Evolutionary conservation across 495 filamentous ascomycete species (phyloP).

Genomic region (Penicillium malachiteum): DNA sequence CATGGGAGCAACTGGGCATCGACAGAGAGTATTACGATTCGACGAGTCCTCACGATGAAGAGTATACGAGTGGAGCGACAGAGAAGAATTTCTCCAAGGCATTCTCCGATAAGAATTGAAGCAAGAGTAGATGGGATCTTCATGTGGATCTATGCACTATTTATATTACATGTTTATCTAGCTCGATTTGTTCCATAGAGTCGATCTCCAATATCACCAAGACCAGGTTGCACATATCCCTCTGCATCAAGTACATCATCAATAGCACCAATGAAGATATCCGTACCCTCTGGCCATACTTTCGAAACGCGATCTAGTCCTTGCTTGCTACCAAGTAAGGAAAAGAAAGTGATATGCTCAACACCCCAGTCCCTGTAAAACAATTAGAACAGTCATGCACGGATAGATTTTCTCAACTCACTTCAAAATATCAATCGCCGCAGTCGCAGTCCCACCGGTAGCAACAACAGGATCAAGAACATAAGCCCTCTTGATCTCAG

Average conservation of each 20-base stretch:
- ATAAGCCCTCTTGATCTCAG: constrained; percentile 55
- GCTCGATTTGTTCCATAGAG: constrained; percentile 66
- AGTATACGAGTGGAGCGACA: not conserved
- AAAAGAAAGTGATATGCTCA: constrained; percentile 67
- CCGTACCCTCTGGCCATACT: constrained; percentile 67
- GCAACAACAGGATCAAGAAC: constrained; percentile 88
- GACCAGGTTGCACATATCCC: constrained; percentile 82
- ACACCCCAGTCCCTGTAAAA: constrained; percentile 72
- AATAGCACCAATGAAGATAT: constrained; percentile 75
- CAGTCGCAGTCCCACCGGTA: constrained; percentile 79
- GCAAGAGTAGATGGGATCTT: no score
- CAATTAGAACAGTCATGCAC: not conserved
- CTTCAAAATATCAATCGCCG: constrained; percentile 78
- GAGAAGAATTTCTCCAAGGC: not conserved
- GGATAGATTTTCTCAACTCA: constrained; percentile 6
- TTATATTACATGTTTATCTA: not conserved
- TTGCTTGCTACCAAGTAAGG: constrained; percentile 62
- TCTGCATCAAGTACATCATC: constrained; percentile 65
- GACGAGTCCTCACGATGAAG: not conserved
- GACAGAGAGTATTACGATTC: not conserved
- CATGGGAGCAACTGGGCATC: not conserved
- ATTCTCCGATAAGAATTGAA: not conserved
- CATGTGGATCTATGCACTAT: not conserved
- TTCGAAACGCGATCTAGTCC: constrained; percentile 67
- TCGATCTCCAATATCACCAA: constrained; percentile 86